Evolutionary conservation across 345 rosid species (phyloP), one percentile per base, ranked within the genome.

Genomic region (Gossypium stocksii): DNA sequence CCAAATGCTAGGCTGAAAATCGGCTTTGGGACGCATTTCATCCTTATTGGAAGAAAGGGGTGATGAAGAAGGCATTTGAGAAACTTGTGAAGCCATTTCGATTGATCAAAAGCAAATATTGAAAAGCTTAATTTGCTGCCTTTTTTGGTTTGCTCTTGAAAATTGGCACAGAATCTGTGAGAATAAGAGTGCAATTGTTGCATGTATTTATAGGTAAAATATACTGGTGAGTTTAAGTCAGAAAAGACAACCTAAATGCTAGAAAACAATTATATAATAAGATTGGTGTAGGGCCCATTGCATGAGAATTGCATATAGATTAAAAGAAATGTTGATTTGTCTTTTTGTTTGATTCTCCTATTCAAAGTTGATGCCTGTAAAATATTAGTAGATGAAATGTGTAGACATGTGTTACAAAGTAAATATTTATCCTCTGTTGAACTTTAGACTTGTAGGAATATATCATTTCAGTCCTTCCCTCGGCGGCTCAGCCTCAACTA

Each of bases 1-100:
- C 67, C 67, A 63, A 17, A 63, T 63, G 44, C 66, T 23, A 61
- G 66, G 66, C 41, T 61, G 66, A 61, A 61, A 61, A 15, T 61
- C 66, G 11, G 66, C 66, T n/a, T 61, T 61, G 11, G 43, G 64
- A 25, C 41, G 64, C 27, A 12, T 25, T 60, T 25, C 41, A 12
- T 60, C 64, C 41, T 25, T 25, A 15, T 60, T 6, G 43, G 41
- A 60, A 25, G 41, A 4, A 27, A 60, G 41, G 38, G 41, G 41
- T 27, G 64, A 60, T 25, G 64, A 25, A 57, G 29, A 20, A 60
- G 41, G 4, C 27, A 60, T 25, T 25, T 60, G 64, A 60, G 41
- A 60, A 27, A 60, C 43, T 14, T 25, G 41, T 13, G 64, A 60
- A 25, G 64, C 64, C 64, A 60, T 60, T 60, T 60, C 29, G 0